A percentile compares a stretch with the other conserved stretches of the same genome.
phyloP scores from a whole-genome alignment of 192 early-diverging fungal species.

The Coemansia sp. region DNA sequence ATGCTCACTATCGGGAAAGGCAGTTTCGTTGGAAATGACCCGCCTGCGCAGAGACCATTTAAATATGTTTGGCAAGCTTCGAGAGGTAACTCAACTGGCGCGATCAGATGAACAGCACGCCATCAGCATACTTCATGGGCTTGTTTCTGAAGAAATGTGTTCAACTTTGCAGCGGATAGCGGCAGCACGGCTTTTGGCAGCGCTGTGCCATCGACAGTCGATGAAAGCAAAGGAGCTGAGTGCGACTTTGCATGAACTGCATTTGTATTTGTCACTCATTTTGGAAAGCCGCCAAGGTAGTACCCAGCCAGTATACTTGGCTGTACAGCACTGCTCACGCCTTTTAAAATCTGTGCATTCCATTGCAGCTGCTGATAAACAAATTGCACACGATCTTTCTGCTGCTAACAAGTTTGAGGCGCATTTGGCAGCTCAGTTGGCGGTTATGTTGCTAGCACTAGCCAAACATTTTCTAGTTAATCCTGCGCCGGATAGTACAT shows the following conservation, averaged over 20 bases:
- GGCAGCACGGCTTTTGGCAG: slow-evolving; percentile 24
- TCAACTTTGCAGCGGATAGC: slow-evolving; percentile 28
- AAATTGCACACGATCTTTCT: neutral
- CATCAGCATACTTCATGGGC: neutral
- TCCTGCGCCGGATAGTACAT: slow-evolving; percentile 9
- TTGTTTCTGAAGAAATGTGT: neutral
- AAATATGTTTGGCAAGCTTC: slow-evolving; percentile 10
- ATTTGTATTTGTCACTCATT: slow-evolving; percentile 24
- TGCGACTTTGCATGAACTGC: slow-evolving; percentile 25
- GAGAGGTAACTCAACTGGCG: slow-evolving; percentile 16
- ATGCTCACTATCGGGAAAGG: slow-evolving; percentile 25
- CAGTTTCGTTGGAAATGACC: slow-evolving; percentile 18
- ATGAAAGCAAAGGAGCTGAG: slow-evolving; percentile 2
- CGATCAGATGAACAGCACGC: slow-evolving; percentile 7
- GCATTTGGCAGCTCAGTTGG: slow-evolving; percentile 17
- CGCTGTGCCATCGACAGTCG: slow-evolving; percentile 6
- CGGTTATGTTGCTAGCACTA: slow-evolving; percentile 19
- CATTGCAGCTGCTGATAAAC: neutral
- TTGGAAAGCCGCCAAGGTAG: neutral
- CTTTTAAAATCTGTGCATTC: slow-evolving; percentile 14
- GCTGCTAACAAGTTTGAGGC: neutral
- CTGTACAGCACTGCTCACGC: slow-evolving; percentile 10
- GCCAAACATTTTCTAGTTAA: slow-evolving; percentile 18
- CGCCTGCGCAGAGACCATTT: slow-evolving; percentile 17
- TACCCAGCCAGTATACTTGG: slow-evolving; percentile 8